A percentile compares a stretch with the other conserved stretches of the same genome.
Conservation (phyloP, 768 basidiomycete species). For the Lenzites betulinus region DNA sequence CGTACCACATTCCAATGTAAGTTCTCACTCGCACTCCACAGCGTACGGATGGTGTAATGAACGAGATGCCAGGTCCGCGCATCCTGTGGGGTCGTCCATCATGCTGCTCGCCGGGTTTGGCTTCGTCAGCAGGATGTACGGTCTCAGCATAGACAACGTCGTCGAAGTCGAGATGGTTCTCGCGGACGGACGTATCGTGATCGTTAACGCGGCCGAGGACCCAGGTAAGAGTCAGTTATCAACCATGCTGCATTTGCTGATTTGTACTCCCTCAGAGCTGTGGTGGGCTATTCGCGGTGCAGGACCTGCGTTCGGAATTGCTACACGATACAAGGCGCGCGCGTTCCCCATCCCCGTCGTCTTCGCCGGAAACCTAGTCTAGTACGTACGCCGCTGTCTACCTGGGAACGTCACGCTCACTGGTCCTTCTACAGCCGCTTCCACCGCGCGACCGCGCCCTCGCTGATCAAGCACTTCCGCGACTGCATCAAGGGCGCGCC, state of each 20-base stretch:
- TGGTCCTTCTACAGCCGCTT: slow-evolving; percentile 62
- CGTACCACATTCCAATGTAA: slow-evolving; percentile 82
- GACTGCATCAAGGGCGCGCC: slow-evolving; percentile 92
- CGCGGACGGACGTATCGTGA: slow-evolving; percentile 84
- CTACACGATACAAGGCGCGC: slow-evolving; percentile 85
- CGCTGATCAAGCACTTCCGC: slow-evolving; percentile 87
- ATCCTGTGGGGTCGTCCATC: slow-evolving; percentile 76
- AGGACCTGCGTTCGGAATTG: slow-evolving; percentile 81
- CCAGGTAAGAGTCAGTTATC: slow-evolving; percentile 49
- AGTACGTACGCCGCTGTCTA: slow-evolving; percentile 52
- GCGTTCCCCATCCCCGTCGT: slow-evolving; percentile 90
- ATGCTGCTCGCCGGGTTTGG: slow-evolving; percentile 91
- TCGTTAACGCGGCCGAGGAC: slow-evolving; percentile 71
- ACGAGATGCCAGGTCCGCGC: slow-evolving; percentile 57
- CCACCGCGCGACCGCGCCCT: slow-evolving; percentile 82
- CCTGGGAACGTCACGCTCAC: slow-evolving; percentile 6
- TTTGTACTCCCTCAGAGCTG: slow-evolving; percentile 52
- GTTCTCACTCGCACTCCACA: slow-evolving; percentile 27
- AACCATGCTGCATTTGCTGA: neutral
- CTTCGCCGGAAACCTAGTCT: slow-evolving; percentile 90
- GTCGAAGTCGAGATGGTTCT: slow-evolving; percentile 93
- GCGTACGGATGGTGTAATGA: neutral
- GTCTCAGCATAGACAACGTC: slow-evolving; percentile 86
- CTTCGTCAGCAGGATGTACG: slow-evolving; percentile 79
- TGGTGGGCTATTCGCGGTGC: slow-evolving; percentile 90